Evolutionary conservation across 108 stramenopile species (phyloP), one percentile per base, ranked within the genome.

Genomic region (Skeletonema tropicum): DNA sequence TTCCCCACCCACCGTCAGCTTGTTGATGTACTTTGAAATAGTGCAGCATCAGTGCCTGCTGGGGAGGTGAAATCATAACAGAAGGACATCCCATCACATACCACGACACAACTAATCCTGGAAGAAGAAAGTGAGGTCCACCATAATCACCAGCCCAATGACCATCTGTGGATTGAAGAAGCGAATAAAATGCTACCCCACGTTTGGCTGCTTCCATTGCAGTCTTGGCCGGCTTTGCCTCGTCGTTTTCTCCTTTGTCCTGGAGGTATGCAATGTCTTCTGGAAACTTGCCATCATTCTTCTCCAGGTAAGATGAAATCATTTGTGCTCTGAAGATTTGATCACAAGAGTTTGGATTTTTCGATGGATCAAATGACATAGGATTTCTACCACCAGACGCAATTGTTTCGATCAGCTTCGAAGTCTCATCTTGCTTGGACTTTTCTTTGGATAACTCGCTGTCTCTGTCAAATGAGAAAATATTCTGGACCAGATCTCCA

Each of bases 71-170:
- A 31, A 95, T 65, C 85, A 91, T 86, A 3, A 68, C 68, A n/a
- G 57, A 55, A n/a, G 89, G 89, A 36, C 81, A 71, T 36, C 89
- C 87, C 92, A 88, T 91, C 67, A 89, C 82, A 64, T 90, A 96
- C 95, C 96, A 96, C 21, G 89, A 87, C 61, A 95, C 74, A n/a
- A 98, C 85, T 23, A 99, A 76, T 39, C 99, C 99, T 11, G 97
- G 97, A 85, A 97, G 87, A 49, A 99, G 85, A 87, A 99, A 99
- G 83, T 97, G 92, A 12, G 99, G 99, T 7, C 99, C 98, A 30
- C 97, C 98, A 79, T 99, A 99, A 74, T 99, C 99, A 33, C 97
- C 99, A 2, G 91, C 95, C 89, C 91, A 98, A 76, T 97, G 97
- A 35, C 98, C 98, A 77, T 97, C 96, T 10, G 87, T 70, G 26